A percentile compares a stretch with the other conserved stretches of the same genome.
These are phyloP conservation scores for Quercus mongolica DNA, from an alignment of 306 rosid genomes.

Conservation along the genomic window DNA sequence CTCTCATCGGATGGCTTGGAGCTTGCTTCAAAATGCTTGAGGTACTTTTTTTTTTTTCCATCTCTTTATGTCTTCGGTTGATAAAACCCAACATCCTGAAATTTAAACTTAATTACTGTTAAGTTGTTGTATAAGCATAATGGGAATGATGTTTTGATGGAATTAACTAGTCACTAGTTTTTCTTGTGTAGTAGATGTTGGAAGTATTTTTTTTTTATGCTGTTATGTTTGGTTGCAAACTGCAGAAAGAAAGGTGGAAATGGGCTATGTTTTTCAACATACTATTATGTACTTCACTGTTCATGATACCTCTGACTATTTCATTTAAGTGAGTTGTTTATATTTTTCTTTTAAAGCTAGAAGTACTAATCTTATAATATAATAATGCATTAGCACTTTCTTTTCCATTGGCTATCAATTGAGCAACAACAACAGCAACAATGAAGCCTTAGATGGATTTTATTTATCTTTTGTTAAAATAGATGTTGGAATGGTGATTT, in stretches of 20 bases:
- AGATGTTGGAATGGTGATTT: neutral
- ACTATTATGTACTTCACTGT: neutral
- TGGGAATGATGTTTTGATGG: neutral
- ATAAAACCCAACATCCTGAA: neutral
- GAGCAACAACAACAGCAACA: neutral
- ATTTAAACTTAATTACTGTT: neutral
- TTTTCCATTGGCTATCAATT: neutral
- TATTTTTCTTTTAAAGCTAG: neutral
- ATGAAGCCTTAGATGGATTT: neutral
- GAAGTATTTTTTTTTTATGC: neutral
- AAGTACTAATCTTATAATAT: neutral
- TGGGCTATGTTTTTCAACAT: neutral
- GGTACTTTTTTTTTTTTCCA: conserved; percentile 37
- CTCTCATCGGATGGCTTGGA: conserved; percentile 64
- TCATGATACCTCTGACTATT: neutral
- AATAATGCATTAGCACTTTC: neutral
- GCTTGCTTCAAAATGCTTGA: conserved; percentile 66
- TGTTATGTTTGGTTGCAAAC: neutral
- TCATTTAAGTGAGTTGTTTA: neutral
- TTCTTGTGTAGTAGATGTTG: neutral
- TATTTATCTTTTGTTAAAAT: neutral
- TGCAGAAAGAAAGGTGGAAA: neutral
- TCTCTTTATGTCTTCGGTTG: neutral
- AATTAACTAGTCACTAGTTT: neutral
- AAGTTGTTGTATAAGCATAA: conserved; percentile 1